These are phyloP conservation scores for Darksidea phi DNA, from an alignment of 495 filamentous ascomycete genomes.

Conservation along the genomic window DNA sequence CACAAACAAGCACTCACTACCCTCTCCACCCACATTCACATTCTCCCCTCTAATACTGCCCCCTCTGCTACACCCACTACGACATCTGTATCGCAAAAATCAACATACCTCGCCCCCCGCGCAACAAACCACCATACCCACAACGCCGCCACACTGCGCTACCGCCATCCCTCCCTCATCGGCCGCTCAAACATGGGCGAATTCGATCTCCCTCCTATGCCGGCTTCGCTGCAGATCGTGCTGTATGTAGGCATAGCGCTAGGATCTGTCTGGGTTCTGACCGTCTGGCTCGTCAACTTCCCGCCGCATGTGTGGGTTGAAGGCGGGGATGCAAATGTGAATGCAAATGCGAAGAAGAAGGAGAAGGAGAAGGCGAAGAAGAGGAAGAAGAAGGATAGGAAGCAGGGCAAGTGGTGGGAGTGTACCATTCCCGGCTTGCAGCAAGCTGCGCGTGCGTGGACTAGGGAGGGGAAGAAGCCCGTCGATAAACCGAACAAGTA, in stretches of 20 bases:
- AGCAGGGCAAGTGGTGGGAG: background rate
- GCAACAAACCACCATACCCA: no score
- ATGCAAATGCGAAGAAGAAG: background rate
- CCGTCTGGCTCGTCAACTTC: conserved; percentile 6
- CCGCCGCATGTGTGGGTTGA: background rate
- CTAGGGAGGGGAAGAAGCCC: conserved; percentile 1
- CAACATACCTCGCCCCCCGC: no score
- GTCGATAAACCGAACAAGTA: conserved; percentile 28
- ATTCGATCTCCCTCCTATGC: background rate
- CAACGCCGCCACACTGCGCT: background rate
- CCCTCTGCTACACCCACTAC: no score
- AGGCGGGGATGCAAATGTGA: background rate
- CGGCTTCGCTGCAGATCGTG: background rate
- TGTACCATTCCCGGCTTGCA: background rate
- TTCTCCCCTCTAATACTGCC: no score
- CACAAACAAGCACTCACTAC: no score
- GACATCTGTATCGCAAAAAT: no score
- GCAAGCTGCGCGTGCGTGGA: no score
- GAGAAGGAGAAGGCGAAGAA: background rate
- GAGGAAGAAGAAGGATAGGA: background rate
- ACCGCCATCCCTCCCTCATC: background rate
- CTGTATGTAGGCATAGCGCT: background rate
- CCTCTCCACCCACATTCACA: no score
- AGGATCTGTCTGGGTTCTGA: background rate
- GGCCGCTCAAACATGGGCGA: background rate